Percentiles rank a stretch among this genome's conserved stretches.
Evolutionary conservation across 805 yeast genomes (phyloP).

Genomic region (Schwanniomyces occidentalis): DNA sequence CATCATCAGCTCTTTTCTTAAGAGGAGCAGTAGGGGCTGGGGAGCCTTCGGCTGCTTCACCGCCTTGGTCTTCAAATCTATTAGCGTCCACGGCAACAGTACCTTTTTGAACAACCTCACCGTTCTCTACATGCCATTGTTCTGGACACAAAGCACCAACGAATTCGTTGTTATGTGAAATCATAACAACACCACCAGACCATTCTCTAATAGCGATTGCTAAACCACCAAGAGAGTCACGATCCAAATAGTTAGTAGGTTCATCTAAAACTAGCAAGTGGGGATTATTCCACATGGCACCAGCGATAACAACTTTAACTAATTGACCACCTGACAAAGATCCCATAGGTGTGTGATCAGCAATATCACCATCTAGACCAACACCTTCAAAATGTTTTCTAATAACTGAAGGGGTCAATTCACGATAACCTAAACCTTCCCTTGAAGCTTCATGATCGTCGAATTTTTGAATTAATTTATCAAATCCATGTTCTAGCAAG

Average conservation of each 20-base stretch:
- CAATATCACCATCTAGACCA: constrained; percentile 96
- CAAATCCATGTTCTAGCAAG: constrained; percentile 62
- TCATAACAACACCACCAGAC: constrained; percentile 98
- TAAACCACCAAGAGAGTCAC: constrained; percentile 96
- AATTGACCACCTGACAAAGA: constrained; percentile 97
- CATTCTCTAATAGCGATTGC: constrained; percentile 98
- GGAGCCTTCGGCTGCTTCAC: constrained; percentile 46
- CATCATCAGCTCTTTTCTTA: constrained; percentile 58
- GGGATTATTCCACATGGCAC: constrained; percentile 99
- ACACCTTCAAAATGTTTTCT: constrained; percentile 97
- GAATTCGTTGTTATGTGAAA: constrained; percentile 95
- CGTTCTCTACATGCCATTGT: constrained; percentile 96
- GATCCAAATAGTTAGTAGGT: constrained; percentile 97
- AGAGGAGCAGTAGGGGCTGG: constrained; percentile 37
- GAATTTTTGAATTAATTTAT: constrained; percentile 44
- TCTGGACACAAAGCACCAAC: constrained; percentile 98
- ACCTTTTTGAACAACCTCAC: constrained; percentile 83
- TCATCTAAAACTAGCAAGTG: constrained; percentile 94
- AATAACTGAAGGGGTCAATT: constrained; percentile 81
- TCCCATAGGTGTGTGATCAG: constrained; percentile 97
- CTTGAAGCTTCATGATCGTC: constrained; percentile 51
- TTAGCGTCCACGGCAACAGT: constrained; percentile 69
- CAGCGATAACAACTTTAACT: constrained; percentile 97
- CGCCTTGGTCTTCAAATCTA: constrained; percentile 80
- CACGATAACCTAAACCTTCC: constrained; percentile 48